Evolutionary conservation across 495 filamentous ascomycete species (phyloP), one percentile per base, ranked within the genome.

Genomic region (Penicilliopsis zonata): DNA sequence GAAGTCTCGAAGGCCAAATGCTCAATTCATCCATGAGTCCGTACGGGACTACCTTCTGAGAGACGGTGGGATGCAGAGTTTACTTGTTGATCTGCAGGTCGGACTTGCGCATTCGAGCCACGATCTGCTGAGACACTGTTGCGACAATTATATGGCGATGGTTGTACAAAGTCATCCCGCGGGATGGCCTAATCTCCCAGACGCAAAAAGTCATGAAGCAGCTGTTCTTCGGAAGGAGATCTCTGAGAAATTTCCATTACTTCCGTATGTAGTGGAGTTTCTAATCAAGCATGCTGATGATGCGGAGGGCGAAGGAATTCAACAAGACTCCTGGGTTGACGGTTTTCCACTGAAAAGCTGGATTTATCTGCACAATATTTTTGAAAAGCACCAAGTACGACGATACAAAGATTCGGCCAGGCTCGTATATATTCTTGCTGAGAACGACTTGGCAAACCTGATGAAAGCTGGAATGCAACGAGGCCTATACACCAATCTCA

Each of bases 1-100:
- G 0, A 46, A 36, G 21, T 45, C 54, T 0, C 30, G 36, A 1
- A 18, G 13, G 2, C 33, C 38, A 20, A 48, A 29, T 2, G 52
- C 65, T 20, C 62, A 69, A 37, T 69, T 69, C 37, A 67, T 69
- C 26, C 62, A 69, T 35, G 61, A 67, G 42, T 65, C 62, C 1
- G 63, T 67, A 3, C 44, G 50, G 8, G 59, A 64, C 30, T 65
- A 55, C 16, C 46, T 69, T 5, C 9, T 64, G 4, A 54, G 59
- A 36, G 50, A 60, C 14, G 42, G 48, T 12, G 63, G 66, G 0
- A n/a, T n/a, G n/a, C n/a, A n/a, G n/a, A n/a, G n/a, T n/a, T n/a
- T n/a, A n/a, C 27, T 68, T 0, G 20, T 40, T 9, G 35, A 47
- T 13, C 4, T 68, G 4, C 63, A 47, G 56, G 45, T 49, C 9